Evolutionary conservation across 495 filamentous ascomycete species (phyloP).

Genomic region (Aspergillus ostianus): DNA sequence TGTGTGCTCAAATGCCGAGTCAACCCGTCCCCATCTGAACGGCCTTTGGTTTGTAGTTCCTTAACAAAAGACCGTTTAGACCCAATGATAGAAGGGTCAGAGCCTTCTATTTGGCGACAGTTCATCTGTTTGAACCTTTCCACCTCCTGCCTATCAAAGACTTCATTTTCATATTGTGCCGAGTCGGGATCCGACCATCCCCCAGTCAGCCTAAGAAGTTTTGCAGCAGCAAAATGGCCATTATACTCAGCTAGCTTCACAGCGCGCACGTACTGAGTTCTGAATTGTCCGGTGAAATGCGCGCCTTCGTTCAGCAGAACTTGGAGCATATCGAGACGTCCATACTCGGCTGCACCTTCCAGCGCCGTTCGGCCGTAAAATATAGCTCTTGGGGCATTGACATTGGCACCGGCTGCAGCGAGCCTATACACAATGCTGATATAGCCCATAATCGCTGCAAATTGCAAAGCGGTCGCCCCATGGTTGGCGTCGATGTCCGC

Average conservation of each 20-base stretch:
- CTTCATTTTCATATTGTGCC: too few species aligned
- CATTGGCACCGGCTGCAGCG: slow-evolving; percentile 21
- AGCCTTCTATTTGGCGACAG: too few species aligned
- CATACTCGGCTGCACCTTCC: slow-evolving; percentile 41
- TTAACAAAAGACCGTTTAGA: too few species aligned
- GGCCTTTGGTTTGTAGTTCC: too few species aligned
- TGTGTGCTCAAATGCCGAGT: too few species aligned
- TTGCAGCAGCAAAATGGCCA: slow-evolving; percentile 18
- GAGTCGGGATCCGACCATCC: neutral
- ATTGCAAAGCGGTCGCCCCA: slow-evolving; percentile 17
- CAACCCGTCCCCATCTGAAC: too few species aligned
- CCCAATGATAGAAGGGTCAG: too few species aligned
- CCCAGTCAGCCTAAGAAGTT: slow-evolving; percentile 2
- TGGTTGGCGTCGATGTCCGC: slow-evolving; percentile 29
- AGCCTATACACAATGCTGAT: slow-evolving; percentile 22
- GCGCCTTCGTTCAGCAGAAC: slow-evolving; percentile 35
- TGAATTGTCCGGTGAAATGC: slow-evolving; percentile 25
- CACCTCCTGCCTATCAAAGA: too few species aligned
- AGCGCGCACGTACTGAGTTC: slow-evolving; percentile 15
- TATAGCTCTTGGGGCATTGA: slow-evolving; percentile 28
- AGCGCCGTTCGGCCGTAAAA: slow-evolving; percentile 38
- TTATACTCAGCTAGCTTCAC: slow-evolving; percentile 16
- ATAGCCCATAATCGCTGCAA: slow-evolving; percentile 29
- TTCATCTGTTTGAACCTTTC: too few species aligned
- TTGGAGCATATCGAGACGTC: slow-evolving; percentile 45